These are phyloP conservation scores for Rutstroemia sydowiana DNA, from an alignment of 2,329 filamentous ascomycete species.

Conservation along the genomic window DNA sequence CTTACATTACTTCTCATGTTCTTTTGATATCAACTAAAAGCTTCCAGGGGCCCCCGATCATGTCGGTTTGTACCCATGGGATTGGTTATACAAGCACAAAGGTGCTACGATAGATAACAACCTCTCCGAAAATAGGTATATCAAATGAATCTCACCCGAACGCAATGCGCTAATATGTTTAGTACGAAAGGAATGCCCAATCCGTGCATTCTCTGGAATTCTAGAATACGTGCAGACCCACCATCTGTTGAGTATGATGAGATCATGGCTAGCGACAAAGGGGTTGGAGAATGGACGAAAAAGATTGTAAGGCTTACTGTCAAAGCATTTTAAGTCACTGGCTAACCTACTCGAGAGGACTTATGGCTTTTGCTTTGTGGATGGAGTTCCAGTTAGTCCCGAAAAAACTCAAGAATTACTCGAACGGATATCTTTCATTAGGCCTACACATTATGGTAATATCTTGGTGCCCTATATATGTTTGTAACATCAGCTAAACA, in stretches of 20 bases:
- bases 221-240: constrained; percentile 31
- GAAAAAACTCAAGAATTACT: constrained; percentile 68
- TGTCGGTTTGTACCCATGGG: constrained; percentile 57
- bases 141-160: neutral
- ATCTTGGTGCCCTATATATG: neutral
- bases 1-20: neutral
- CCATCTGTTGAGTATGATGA: constrained; percentile 54
- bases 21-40: constrained; percentile 10
- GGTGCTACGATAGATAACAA: constrained; percentile 24
- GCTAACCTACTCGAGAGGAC: constrained; percentile 42
- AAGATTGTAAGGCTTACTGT: constrained; percentile 46
- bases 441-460: constrained; percentile 82
- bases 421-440: constrained; percentile 76
- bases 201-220: neutral
- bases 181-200: neutral
- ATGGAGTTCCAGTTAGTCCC: constrained; percentile 59
- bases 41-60: constrained; percentile 61
- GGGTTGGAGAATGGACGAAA: constrained; percentile 54
- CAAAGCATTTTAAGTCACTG: neutral
- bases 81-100: constrained; percentile 48
- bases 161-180: neutral
- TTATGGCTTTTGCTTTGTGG: constrained; percentile 73
- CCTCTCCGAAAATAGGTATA: neutral
- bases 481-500: constrained; percentile 10
- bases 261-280: constrained; percentile 49